Evolutionary conservation across 768 basidiomycete species (phyloP).

Genomic region (Tylopilus subfusipes): DNA sequence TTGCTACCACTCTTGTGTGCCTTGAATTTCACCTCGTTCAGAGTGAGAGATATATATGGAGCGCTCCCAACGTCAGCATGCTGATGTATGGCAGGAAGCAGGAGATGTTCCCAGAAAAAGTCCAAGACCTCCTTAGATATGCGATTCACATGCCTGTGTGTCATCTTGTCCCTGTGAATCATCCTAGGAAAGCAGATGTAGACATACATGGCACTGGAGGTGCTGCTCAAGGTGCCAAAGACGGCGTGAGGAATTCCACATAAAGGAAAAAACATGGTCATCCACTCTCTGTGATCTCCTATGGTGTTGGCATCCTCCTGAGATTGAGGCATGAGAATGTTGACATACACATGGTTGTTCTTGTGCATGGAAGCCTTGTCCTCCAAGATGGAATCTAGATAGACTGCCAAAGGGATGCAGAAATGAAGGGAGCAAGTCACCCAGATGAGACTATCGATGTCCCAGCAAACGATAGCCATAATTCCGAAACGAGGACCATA

Average conservation of each 20-base stretch:
- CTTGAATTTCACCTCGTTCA: conserved; percentile 6
- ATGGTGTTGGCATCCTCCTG: neutral
- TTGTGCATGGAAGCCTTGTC: conserved; percentile 7
- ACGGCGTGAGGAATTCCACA: neutral
- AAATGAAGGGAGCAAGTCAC: neutral
- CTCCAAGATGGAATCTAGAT: neutral
- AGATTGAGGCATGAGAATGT: conserved; percentile 13
- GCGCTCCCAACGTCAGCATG: neutral
- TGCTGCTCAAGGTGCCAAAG: neutral
- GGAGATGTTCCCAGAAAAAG: conserved; percentile 5
- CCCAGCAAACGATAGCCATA: conserved; percentile 4
- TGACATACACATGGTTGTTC: conserved; percentile 18
- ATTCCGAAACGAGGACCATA: conserved; percentile 6
- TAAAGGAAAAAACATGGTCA: conserved; percentile 1
- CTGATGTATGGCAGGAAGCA: conserved; percentile 5
- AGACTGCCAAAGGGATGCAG: neutral
- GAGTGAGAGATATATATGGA: conserved; percentile 2
- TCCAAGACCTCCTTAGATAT: conserved; percentile 11
- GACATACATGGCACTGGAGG: neutral
- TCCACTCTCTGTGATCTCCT: conserved; percentile 2
- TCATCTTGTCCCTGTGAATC: conserved; percentile 7
- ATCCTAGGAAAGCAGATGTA: conserved; percentile 14
- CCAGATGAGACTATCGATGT: conserved; percentile 22
- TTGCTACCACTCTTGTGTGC: neutral
- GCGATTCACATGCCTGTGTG: neutral